These are phyloP conservation scores for Tulasnella calospora DNA, from an alignment of 768 basidiomycete species.

Conservation along the genomic window DNA sequence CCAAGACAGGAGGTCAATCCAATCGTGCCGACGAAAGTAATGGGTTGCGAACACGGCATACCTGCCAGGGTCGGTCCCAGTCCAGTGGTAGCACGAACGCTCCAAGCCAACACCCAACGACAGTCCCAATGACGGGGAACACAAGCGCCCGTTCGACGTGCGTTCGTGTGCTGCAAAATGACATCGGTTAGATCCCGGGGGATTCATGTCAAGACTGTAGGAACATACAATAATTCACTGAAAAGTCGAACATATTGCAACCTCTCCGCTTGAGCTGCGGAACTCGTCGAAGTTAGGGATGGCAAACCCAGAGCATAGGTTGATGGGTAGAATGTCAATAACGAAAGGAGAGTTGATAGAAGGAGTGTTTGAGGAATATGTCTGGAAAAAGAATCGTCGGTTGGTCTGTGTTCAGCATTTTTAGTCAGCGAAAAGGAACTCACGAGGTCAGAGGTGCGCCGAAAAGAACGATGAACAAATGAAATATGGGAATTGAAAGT, in stretches of 20 bases:
- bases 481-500: conserved; percentile 45
- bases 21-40: conserved; percentile 4
- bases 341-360: conserved; percentile 61
- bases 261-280: conserved; percentile 49
- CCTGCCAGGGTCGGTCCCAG: conserved; percentile 99
- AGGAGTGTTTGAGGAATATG: conserved; percentile 57
- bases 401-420: not conserved
- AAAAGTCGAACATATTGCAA: conserved; percentile 76
- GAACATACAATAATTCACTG: conserved; percentile 70
- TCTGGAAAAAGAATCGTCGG: conserved; percentile 36
- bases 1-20: not conserved
- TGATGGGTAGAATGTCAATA: conserved; percentile 62
- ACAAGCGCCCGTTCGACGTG: conserved; percentile 71
- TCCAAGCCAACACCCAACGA: conserved; percentile 76
- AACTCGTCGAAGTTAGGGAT: conserved; percentile 37
- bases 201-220: not conserved
- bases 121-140: conserved; percentile 68
- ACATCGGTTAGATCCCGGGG: not conserved
- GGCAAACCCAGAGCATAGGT: conserved; percentile 66
- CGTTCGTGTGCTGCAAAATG: conserved; percentile 47
- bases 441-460: conserved; percentile 69
- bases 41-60: conserved; percentile 38
- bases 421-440: conserved; percentile 23
- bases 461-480: conserved; percentile 55
- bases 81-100: conserved; percentile 83